Evolutionary conservation across 2,329 filamentous ascomycete genomes (phyloP).

Genomic region (Penicillium sp.): DNA sequence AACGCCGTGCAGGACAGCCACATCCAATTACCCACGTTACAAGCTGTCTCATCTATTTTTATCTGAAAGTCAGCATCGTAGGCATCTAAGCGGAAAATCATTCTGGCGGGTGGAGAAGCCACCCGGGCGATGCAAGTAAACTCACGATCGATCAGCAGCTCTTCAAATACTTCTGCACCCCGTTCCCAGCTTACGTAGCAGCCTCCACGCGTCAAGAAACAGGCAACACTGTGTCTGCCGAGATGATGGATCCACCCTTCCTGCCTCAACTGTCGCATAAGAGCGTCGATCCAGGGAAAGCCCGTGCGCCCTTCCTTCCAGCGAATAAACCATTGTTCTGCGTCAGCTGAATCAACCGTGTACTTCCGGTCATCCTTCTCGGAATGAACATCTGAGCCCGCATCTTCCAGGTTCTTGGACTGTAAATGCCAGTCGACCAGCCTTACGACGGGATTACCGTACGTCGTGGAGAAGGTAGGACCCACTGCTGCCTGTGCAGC

Average conservation of each 20-base stretch:
- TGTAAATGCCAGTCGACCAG: constrained; percentile 80
- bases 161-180: constrained; percentile 75
- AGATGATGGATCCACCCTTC: constrained; percentile 83
- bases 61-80: not conserved
- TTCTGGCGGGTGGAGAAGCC: not conserved
- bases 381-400: constrained; percentile 36
- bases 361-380: constrained; percentile 59
- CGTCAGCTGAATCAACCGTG: constrained; percentile 61
- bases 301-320: constrained; percentile 71
- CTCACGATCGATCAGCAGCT: constrained; percentile 67
- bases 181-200: constrained; percentile 80
- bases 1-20: constrained; percentile 74
- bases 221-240: constrained; percentile 74
- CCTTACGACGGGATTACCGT: constrained; percentile 66
- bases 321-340: constrained; percentile 66
- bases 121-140: not conserved
- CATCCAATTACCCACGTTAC: constrained; percentile 30
- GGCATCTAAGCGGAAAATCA: not conserved
- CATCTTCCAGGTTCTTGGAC: constrained; percentile 51
- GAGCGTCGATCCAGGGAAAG: constrained; percentile 77
- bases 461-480: constrained; percentile 62
- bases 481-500: constrained; percentile 71
- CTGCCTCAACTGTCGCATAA: constrained; percentile 71
- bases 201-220: constrained; percentile 76
- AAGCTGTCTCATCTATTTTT: constrained; percentile 25